Evolutionary conservation across 2,329 filamentous ascomycete genomes (phyloP), one percentile per base, ranked within the genome.

Genomic region (Myriosclerotinia scirpicola): DNA sequence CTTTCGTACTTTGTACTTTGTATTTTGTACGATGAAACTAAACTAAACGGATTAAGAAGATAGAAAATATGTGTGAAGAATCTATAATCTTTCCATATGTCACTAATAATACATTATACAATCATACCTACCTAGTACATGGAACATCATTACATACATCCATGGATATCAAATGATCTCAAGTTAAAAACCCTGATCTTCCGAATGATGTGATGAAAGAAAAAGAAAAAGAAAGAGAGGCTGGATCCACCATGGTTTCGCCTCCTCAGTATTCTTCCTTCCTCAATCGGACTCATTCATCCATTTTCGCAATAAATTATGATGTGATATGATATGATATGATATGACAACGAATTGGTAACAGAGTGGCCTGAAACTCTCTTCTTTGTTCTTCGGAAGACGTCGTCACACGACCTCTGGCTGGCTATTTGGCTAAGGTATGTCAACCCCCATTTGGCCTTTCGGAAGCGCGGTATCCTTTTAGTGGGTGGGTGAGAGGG

Each of bases 391-490:
- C 26, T 46, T 59, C 11, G 11, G 46, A 48, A 36, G 11, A 22
- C 17, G 30, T 59, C 40, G 55, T 59, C 55, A 59, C 55, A 59
- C 55, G 55, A 59, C 42, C 40, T 58, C 3, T 3, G n/a, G n/a
- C 54, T 56, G 22, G 40, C 5, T 9, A 5, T 38, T 5, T 5
- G 9, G 5, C 36, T 38, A 42, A 44, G 54, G 17, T 15, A 44
- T 44, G 55, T 34, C 26, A n/a, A 14, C 44, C 22, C 55, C 55
- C 34, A 22, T 58, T 26, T 46, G 40, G 40, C 22, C 26, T 8
- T 14, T 58, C 26, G 55, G 55, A 58, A 44, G 55, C 55, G 55
- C 55, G 55, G 40, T 58, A 34, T 58, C 40, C 40, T n/a, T 8
- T 22, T n/a, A 42, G 9, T 42, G 6, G 1, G 8, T 42, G 9